Conservation (phyloP, 805 yeast genomes). For the Myxozyma nipponensis region DNA sequence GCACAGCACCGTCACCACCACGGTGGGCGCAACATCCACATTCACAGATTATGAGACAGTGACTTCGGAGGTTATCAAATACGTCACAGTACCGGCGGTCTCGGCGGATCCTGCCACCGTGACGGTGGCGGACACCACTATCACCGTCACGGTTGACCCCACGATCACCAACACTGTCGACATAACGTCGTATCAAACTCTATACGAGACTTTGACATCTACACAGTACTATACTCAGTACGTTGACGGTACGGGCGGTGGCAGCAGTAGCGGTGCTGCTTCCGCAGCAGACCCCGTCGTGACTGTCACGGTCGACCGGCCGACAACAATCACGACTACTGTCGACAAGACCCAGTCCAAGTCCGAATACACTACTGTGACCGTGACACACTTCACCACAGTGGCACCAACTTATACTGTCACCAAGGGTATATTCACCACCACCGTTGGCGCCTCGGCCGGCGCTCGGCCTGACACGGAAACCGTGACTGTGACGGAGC, state of each 20-base stretch:
- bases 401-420: neutral
- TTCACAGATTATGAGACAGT: slow-evolving; percentile 3
- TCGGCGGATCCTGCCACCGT: neutral
- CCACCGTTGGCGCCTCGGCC: neutral
- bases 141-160: neutral
- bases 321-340: neutral
- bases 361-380: neutral
- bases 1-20: slow-evolving; percentile 1
- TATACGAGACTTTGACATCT: neutral
- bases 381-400: neutral
- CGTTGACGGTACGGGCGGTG: neutral
- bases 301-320: neutral
- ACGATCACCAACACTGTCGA: neutral
- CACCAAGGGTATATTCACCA: neutral
- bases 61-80: slow-evolving; percentile 1
- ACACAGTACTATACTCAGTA: neutral
- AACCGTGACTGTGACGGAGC: neutral
- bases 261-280: no score
- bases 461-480: neutral
- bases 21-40: slow-evolving; percentile 1
- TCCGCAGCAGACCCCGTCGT: no score
- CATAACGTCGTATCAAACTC: neutral
- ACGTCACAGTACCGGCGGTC: slow-evolving; percentile 4
- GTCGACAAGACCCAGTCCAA: neutral
- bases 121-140: neutral